phyloP scores from a whole-genome alignment of 257 asterid species.

The Ocimum tenuiflorum region DNA sequence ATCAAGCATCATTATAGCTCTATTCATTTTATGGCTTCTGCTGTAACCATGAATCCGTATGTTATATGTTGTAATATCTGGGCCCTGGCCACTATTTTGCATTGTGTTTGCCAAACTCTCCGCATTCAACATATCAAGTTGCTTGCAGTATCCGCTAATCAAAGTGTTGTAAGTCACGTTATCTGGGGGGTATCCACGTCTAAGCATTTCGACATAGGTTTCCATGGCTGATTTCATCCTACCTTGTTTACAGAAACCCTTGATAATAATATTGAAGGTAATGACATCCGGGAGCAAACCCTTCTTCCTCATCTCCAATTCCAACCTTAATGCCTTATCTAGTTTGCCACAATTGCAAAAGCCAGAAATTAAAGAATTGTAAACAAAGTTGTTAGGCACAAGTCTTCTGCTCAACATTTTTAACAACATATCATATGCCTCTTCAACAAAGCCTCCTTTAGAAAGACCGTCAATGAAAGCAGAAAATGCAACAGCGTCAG shows the following conservation, averaged over 20 bases:
- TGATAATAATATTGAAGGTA: slow-evolving; percentile 75
- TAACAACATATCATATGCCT: slow-evolving; percentile 41
- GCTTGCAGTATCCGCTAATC: slow-evolving; percentile 75
- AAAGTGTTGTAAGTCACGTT: slow-evolving; percentile 77
- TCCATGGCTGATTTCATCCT: slow-evolving; percentile 71
- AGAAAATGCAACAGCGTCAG: slow-evolving; percentile 89
- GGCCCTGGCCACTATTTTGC: slow-evolving; percentile 64
- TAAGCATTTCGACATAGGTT: slow-evolving; percentile 51
- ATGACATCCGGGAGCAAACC: slow-evolving; percentile 65
- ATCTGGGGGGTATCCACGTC: slow-evolving; percentile 59
- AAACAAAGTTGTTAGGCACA: slow-evolving; percentile 73
- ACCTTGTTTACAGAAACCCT: slow-evolving; percentile 74
- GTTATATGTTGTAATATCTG: slow-evolving; percentile 77
- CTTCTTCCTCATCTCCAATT: slow-evolving; percentile 65
- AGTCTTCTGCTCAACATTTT: slow-evolving; percentile 58
- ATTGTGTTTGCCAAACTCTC: slow-evolving; percentile 48
- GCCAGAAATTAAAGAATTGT: slow-evolving; percentile 77
- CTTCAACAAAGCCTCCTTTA: slow-evolving; percentile 55
- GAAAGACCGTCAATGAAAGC: slow-evolving; percentile 73
- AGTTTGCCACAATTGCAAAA: slow-evolving; percentile 54
- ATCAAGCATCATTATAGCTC: slow-evolving; percentile 63
- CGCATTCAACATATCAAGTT: slow-evolving; percentile 64
- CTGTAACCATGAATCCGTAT: slow-evolving; percentile 65
- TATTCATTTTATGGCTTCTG: slow-evolving; percentile 57
- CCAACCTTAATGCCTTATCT: slow-evolving; percentile 54